phyloP scores from a whole-genome alignment of 2,329 filamentous ascomycete species.

The Cladosporium sp. region DNA sequence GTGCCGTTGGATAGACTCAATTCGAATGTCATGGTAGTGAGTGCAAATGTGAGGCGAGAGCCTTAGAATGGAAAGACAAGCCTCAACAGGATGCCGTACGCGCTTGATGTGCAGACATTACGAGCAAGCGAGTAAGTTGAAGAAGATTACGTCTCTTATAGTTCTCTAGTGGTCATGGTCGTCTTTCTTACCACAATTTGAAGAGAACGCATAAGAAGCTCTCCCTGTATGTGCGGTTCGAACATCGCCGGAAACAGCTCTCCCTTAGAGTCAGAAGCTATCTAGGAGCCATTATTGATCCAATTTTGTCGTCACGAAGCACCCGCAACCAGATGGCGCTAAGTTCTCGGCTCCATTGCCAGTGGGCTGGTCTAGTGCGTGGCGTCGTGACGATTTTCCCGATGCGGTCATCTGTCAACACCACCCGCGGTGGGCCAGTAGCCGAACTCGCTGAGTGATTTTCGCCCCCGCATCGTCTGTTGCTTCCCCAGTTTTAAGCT shows the following conservation, averaged over 20 bases:
- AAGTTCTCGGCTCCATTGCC: not conserved
- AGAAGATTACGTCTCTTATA: not conserved
- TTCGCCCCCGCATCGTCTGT: constrained; percentile 1
- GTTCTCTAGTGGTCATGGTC: not conserved
- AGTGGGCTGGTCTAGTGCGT: not conserved
- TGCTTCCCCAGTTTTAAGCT: not conserved
- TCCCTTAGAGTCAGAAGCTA: not conserved
- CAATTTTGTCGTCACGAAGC: not conserved
- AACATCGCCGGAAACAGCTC: not conserved
- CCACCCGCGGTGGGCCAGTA: not conserved
- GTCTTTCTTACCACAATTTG: not conserved
- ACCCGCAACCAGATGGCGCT: not conserved
- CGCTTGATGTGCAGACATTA: not conserved
- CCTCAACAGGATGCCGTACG: not conserved
- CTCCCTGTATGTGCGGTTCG: not conserved
- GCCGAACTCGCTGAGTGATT: constrained; percentile 1
- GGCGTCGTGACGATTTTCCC: not conserved
- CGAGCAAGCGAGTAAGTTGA: not conserved
- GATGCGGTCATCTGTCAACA: not conserved
- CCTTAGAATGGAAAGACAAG: not conserved
- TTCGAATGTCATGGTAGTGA: not conserved
- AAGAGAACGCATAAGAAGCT: not conserved
- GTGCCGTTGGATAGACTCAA: not conserved
- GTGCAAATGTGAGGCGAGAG: not conserved
- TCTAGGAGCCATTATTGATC: not conserved